phyloP scores from a whole-genome alignment of 495 filamentous ascomycete species.

The Penicillium canariense region DNA sequence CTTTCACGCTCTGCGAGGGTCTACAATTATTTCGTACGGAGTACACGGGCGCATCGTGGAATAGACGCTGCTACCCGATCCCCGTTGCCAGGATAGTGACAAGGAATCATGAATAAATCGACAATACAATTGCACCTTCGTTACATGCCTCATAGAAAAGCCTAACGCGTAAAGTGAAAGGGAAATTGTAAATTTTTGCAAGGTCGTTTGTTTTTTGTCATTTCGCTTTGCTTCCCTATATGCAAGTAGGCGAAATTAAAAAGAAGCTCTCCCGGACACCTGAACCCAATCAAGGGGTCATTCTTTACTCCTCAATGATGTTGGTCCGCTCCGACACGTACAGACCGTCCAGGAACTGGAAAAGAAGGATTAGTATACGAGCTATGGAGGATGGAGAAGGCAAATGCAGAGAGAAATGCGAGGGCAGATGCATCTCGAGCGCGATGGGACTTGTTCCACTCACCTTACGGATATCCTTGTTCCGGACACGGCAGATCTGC shows the following conservation, averaged over 20 bases:
- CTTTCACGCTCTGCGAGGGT: too few species aligned
- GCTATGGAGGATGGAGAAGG: background rate
- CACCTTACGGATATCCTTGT: conserved; percentile 99
- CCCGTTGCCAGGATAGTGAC: background rate
- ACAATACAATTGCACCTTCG: conserved; percentile 4
- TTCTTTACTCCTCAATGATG: conserved; percentile 69
- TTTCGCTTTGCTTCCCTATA: conserved; percentile 47
- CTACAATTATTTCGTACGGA: too few species aligned
- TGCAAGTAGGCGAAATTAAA: conserved; percentile 47
- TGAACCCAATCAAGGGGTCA: conserved; percentile 36
- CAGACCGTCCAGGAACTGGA: conserved; percentile 98
- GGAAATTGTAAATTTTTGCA: conserved; percentile 35
- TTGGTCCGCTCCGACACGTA: conserved; percentile 98
- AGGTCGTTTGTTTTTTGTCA: conserved; percentile 44
- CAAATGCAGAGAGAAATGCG: background rate
- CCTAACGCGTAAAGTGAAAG: conserved; percentile 12
- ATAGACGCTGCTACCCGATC: background rate
- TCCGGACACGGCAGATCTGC: conserved; percentile 96
- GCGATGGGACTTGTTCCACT: conserved; percentile 9
- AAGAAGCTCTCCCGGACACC: conserved; percentile 44
- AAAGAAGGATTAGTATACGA: conserved; percentile 20
- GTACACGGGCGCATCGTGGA: too few species aligned
- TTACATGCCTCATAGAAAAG: conserved; percentile 31
- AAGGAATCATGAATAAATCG: background rate
- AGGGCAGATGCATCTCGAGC: too few species aligned